Evolutionary conservation across 345 rosid species (phyloP).

Genomic region (Brassica cretica): DNA sequence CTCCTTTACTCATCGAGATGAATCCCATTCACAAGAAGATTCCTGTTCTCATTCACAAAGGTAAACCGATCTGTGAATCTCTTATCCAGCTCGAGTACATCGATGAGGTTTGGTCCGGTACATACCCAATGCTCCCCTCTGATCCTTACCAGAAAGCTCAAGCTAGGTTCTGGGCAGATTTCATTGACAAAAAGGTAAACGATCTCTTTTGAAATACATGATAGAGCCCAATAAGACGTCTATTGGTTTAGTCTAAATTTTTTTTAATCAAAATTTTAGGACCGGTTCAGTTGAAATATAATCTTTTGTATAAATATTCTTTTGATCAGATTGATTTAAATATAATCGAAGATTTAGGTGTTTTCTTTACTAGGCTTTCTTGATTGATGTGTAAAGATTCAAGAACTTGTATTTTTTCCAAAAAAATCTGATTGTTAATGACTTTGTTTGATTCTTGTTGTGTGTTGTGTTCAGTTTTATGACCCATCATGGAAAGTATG

Average conservation of each 20-base stretch:
- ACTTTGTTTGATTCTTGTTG: background rate
- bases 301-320: background rate
- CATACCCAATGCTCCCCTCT: background rate
- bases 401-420: background rate
- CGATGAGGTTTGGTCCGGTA: background rate
- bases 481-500: constrained; percentile 39
- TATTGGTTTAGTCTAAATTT: no score
- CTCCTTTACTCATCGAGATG: constrained; percentile 30
- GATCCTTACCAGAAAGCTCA: constrained; percentile 12
- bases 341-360: no score
- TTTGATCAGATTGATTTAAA: background rate
- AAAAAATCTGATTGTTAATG: background rate
- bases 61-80: constrained; percentile 10
- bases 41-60: constrained; percentile 23
- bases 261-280: no score
- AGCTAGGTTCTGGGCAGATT: constrained; percentile 2
- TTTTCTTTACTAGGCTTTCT: background rate
- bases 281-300: no score
- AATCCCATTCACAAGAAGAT: constrained; percentile 39
- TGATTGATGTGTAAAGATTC: background rate
- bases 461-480: background rate
- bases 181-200: constrained; percentile 10
- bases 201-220: background rate
- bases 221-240: background rate
- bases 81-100: constrained; percentile 15